Evolutionary conservation across 306 rosid species (phyloP).

Genomic region (Castanopsis chinensis): DNA sequence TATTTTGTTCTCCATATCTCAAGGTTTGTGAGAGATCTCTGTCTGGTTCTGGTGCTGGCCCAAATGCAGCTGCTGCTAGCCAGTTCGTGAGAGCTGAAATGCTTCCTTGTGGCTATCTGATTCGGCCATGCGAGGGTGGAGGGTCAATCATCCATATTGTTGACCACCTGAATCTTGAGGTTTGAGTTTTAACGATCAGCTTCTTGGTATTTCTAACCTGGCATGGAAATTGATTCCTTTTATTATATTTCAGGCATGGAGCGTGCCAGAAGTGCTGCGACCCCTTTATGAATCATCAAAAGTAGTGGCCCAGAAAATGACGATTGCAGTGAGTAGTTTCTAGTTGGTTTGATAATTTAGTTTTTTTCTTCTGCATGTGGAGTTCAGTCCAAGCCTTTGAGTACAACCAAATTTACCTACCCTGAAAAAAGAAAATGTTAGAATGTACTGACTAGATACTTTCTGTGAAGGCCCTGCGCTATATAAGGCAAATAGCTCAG

Average conservation of each 20-base stretch:
- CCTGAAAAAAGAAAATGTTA: background rate
- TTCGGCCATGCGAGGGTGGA: constrained; percentile 98
- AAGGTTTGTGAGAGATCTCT: constrained; percentile 97
- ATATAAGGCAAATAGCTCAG: constrained; percentile 91
- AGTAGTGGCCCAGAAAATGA: constrained; percentile 85
- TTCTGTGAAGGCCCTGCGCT: constrained; percentile 72
- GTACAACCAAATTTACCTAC: background rate
- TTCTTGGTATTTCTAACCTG: background rate
- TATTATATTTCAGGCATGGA: constrained; percentile 68
- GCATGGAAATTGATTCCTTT: constrained; percentile 2
- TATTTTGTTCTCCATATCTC: background rate
- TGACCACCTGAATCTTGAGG: constrained; percentile 97
- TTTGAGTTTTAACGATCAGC: constrained; percentile 20
- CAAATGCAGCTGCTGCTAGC: constrained; percentile 69
- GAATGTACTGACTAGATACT: constrained; percentile 19
- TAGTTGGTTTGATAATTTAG: background rate
- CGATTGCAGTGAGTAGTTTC: constrained; percentile 73
- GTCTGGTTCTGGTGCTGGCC: constrained; percentile 91
- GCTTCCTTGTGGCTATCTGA: constrained; percentile 94
- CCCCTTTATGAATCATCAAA: constrained; percentile 95
- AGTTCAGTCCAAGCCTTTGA: background rate
- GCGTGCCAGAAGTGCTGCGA: constrained; percentile 94
- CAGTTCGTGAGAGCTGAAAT: constrained; percentile 84
- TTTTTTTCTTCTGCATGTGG: background rate
- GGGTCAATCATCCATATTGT: constrained; percentile 97